Conservation (phyloP, 257 asterid species). For the Leonotis leonurus region DNA sequence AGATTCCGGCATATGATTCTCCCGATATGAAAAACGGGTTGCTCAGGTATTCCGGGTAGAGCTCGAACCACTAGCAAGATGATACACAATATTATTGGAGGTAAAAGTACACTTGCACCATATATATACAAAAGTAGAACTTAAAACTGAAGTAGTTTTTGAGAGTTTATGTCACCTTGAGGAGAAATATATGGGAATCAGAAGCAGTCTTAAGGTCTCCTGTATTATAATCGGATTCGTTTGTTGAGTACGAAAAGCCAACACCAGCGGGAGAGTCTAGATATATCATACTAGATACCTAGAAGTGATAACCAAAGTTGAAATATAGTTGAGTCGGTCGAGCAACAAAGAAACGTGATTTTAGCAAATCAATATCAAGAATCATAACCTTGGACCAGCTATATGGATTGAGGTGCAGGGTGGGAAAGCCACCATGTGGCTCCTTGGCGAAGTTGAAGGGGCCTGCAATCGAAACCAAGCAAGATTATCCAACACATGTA, state of each 20-base stretch:
- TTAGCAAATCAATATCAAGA: neutral
- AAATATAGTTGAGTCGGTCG: neutral
- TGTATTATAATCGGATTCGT: slow-evolving; percentile 58
- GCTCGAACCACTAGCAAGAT: slow-evolving; percentile 77
- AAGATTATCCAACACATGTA: neutral
- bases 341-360: neutral
- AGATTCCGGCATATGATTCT: slow-evolving; percentile 93
- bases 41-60: slow-evolving; percentile 65
- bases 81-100: slow-evolving; percentile 11
- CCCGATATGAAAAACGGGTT: slow-evolving; percentile 80
- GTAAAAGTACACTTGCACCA: neutral
- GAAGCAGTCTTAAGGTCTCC: slow-evolving; percentile 79
- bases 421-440: slow-evolving; percentile 52
- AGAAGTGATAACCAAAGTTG: neutral
- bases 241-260: slow-evolving; percentile 73
- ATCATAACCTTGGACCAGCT: slow-evolving; percentile 89
- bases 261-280: slow-evolving; percentile 95
- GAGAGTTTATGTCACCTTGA: slow-evolving; percentile 44
- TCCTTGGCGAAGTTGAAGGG: slow-evolving; percentile 82
- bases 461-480: slow-evolving; percentile 37
- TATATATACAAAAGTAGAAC: neutral
- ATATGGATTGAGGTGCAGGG: slow-evolving; percentile 74
- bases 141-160: neutral
- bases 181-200: slow-evolving; percentile 77
- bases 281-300: slow-evolving; percentile 76